Base-by-base conservation (phyloP, 768 basidiomycete genomes). In the Pleurotus pulmonarius region DNA sequence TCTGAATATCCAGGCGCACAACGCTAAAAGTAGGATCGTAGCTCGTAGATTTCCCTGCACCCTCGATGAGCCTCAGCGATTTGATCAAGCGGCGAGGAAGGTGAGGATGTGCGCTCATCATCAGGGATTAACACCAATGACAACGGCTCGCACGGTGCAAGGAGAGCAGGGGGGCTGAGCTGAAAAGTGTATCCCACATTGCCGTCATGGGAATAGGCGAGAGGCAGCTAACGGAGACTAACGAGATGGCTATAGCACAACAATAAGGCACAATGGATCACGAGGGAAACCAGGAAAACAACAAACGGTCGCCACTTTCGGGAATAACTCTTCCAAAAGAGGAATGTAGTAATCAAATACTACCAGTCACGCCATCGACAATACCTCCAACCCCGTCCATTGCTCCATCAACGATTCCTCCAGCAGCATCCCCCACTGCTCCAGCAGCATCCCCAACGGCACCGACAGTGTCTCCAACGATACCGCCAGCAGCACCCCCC, bases 11-110 rank as follows among this genome's bases (percentile, higher is more conserved):
- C 20, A 53, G 18, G 12, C 51, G 51, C 7, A 53, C 22, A n/a
- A 53, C 51, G 22, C 41, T 39, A 25, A 53, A 53, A 13, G 51
- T 53, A 12, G 37, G 51, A n/a, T 53, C 13, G 40, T 53, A 53
- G 51, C 51, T 53, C 15, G 39, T 40, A 11, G 18, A 40, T 53
- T 53, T 39, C 18, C 24, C 51, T 5, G 51, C 39, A 41, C 24
- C 18, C 20, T 53, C 51, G 15, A 53, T 53, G 51, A 53, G 51
- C 22, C 41, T 53, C 15, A 53, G 15, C 13, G 51, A 53, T 29
- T 53, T 16, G 51, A 53, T 25, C 20, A 53, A 24, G 37, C 15
- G 15, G 39, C 39, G 20, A 25, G 51, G 51, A 12, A 53, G 39
- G 41, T 53, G 51, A 22, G 51, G 51, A 53, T 18, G 39, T 16